Evolutionary conservation across 2,329 filamentous ascomycete genomes (phyloP).

Genomic region (Penicillium sp.): DNA sequence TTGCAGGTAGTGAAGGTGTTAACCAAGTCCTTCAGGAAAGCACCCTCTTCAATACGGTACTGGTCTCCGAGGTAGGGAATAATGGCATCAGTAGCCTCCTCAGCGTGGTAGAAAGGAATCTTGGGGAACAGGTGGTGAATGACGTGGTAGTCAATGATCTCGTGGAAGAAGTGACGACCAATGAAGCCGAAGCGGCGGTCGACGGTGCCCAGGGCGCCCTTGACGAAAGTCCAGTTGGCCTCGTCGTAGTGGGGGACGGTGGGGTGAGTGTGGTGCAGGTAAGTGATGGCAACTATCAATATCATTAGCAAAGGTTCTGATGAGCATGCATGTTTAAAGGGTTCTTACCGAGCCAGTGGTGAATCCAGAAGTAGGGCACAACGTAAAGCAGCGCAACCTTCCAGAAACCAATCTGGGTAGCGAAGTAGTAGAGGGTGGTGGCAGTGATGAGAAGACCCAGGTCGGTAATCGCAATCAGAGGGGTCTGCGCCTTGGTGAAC

Average conservation of each 20-base stretch:
- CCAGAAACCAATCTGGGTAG: constrained; percentile 55
- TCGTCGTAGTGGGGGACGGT: constrained; percentile 59
- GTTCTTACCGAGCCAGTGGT: constrained; percentile 66
- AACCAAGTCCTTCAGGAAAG: constrained; percentile 14
- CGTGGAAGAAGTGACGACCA: constrained; percentile 64
- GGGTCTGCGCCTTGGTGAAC: constrained; percentile 58
- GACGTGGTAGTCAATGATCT: constrained; percentile 64
- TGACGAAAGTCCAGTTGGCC: constrained; percentile 60
- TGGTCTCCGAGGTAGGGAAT: constrained; percentile 50
- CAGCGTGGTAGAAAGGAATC: constrained; percentile 62
- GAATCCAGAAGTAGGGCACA: constrained; percentile 67
- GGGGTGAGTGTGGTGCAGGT: constrained; percentile 69
- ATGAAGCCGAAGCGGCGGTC: constrained; percentile 66
- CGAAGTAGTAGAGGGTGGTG: constrained; percentile 53
- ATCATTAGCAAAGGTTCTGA: not conserved
- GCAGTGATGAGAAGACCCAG: constrained; percentile 57
- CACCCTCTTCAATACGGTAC: constrained; percentile 16
- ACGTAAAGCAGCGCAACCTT: constrained; percentile 62
- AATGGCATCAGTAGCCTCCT: constrained; percentile 59
- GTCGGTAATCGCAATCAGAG: constrained; percentile 60
- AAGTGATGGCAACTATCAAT: constrained; percentile 66
- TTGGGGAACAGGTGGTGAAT: constrained; percentile 62
- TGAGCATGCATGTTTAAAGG: not conserved
- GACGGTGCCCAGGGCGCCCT: constrained; percentile 62
- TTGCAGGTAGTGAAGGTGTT: constrained; percentile 19